Evolutionary conservation across 177 flowering plant species (phyloP).

Genomic region (Telopea speciosissima): DNA sequence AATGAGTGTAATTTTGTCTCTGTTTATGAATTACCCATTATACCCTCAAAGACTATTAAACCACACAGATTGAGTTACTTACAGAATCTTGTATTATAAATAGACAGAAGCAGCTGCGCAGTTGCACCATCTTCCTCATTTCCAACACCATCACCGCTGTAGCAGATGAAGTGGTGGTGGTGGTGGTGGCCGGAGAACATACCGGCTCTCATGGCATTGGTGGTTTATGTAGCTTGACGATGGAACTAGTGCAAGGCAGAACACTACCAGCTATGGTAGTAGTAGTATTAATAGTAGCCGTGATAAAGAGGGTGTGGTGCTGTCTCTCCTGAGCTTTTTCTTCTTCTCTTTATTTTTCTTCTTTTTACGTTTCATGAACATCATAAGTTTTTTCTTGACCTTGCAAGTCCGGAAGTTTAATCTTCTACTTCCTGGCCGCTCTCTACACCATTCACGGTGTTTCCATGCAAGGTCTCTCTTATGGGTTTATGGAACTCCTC

Average conservation of each 20-base stretch:
- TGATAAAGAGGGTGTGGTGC: constrained; percentile 19
- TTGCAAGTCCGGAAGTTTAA: constrained; percentile 41
- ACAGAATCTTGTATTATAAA: constrained; percentile 17
- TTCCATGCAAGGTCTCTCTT: not conserved
- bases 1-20: too few relatives aligned
- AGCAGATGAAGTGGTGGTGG: too few relatives aligned
- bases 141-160: too few relatives aligned
- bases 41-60: constrained; percentile 7
- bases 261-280: not conserved
- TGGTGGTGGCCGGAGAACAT: too few relatives aligned
- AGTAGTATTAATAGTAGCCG: too few relatives aligned
- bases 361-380: not conserved
- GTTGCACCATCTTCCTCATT: constrained; percentile 1
- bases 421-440: not conserved
- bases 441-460: constrained; percentile 5
- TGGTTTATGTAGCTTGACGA: not conserved
- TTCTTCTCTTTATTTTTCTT: constrained; percentile 6
- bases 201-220: not conserved
- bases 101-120: not conserved
- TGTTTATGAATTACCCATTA: constrained; percentile 7
- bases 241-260: not conserved
- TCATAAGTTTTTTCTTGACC: constrained; percentile 48
- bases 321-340: constrained; percentile 58
- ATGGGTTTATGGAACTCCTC: constrained; percentile 9
- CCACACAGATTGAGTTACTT: constrained; percentile 10